Evolutionary conservation across 1,284 basidiomycete genomes (phyloP).

Genomic region (Neolentinus lepideus): DNA sequence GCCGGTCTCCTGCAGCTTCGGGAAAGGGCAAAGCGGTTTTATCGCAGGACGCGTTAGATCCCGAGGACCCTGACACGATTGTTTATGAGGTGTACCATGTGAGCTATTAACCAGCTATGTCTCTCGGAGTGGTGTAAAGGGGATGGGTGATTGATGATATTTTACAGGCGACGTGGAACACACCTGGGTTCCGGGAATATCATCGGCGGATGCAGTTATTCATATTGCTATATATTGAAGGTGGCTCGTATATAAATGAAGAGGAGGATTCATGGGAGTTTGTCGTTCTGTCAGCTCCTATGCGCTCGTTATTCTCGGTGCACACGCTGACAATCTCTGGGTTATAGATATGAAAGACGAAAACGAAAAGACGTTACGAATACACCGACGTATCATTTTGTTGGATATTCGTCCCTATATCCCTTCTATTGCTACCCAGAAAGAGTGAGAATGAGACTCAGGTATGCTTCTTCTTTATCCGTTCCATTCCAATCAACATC

Average conservation of each 20-base stretch:
- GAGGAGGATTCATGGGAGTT: slow-evolving; percentile 90
- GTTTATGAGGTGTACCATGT: slow-evolving; percentile 87
- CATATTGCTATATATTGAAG: slow-evolving; percentile 93
- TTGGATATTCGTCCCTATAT: slow-evolving; percentile 88
- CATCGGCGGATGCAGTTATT: slow-evolving; percentile 95
- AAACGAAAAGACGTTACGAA: slow-evolving; percentile 45
- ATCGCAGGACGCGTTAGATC: slow-evolving; percentile 30
- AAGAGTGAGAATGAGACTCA: slow-evolving; percentile 76
- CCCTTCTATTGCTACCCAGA: slow-evolving; percentile 94
- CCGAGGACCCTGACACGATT: slow-evolving; percentile 52
- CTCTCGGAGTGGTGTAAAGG: slow-evolving; percentile 7
- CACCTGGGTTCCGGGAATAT: slow-evolving; percentile 87
- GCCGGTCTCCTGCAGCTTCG: slow-evolving; percentile 31
- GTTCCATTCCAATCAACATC: neutral
- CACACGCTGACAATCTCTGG: neutral
- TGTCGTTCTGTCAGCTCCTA: slow-evolving; percentile 57
- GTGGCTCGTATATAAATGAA: slow-evolving; percentile 88
- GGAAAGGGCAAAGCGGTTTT: slow-evolving; percentile 45
- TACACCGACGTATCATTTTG: slow-evolving; percentile 76
- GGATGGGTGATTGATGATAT: neutral
- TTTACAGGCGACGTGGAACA: slow-evolving; percentile 71
- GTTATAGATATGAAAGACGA: slow-evolving; percentile 74
- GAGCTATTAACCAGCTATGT: slow-evolving; percentile 20
- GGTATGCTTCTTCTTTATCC: slow-evolving; percentile 35
- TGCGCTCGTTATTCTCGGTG: slow-evolving; percentile 1